Conservation (phyloP, 148 eudicot species). For the Fallopia convolvulus region DNA sequence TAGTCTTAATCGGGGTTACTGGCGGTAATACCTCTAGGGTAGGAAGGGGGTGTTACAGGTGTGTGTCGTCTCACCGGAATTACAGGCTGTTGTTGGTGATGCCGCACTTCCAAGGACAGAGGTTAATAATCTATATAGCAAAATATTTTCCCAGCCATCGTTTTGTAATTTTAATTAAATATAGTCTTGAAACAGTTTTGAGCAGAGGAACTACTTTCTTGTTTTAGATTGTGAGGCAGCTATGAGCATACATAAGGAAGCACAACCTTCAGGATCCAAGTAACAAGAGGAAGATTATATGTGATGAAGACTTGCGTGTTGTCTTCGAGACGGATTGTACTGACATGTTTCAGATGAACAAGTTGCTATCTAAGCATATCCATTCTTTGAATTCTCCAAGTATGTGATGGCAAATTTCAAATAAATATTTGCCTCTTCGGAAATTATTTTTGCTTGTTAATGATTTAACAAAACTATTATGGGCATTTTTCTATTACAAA, state of each 20-base stretch:
- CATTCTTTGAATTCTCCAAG: slow-evolving; percentile 43
- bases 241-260: slow-evolving; percentile 20
- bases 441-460: background rate
- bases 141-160: background rate
- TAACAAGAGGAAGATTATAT: slow-evolving; percentile 39
- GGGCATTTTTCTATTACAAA: background rate
- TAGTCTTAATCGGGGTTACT: too few relatives aligned
- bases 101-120: slow-evolving; percentile 20
- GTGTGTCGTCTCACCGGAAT: slow-evolving; percentile 20
- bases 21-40: too few relatives aligned
- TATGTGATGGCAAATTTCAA: slow-evolving; percentile 17
- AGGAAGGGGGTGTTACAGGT: too few relatives aligned
- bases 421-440: background rate
- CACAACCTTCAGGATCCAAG: slow-evolving; percentile 24
- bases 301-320: slow-evolving; percentile 53
- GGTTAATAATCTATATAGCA: slow-evolving; percentile 4
- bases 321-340: slow-evolving; percentile 58
- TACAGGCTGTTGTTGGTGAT: slow-evolving; percentile 21
- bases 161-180: background rate
- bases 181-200: background rate
- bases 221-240: slow-evolving; percentile 20
- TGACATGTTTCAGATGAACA: slow-evolving; percentile 73
- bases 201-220: background rate
- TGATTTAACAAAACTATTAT: background rate
- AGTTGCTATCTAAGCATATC: slow-evolving; percentile 63